phyloP scores from a whole-genome alignment of 768 basidiomycete genomes.

The Coprinopsis marcescibilis region DNA sequence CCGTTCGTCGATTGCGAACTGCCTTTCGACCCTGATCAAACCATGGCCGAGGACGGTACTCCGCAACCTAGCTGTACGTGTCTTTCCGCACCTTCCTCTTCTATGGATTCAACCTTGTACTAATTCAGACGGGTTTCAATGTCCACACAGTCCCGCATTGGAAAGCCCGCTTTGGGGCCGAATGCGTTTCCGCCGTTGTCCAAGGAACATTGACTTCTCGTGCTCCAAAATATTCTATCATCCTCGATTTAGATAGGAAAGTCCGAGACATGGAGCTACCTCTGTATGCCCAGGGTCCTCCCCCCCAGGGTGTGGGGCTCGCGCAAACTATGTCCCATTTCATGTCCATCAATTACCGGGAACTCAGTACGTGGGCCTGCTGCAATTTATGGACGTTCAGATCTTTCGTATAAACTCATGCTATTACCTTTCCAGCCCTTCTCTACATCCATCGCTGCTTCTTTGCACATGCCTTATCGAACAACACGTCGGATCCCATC shows the following conservation, averaged over 20 bases:
- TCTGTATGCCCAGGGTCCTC: slow-evolving; percentile 47
- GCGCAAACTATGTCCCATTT: slow-evolving; percentile 65
- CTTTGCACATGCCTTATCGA: slow-evolving; percentile 67
- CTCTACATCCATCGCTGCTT: slow-evolving; percentile 72
- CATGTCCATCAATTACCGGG: slow-evolving; percentile 71
- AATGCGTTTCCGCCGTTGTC: slow-evolving; percentile 63
- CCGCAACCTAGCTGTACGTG: slow-evolving; percentile 54
- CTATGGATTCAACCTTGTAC: neutral
- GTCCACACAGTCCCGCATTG: slow-evolving; percentile 50
- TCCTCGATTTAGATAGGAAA: slow-evolving; percentile 61
- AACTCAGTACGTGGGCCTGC: slow-evolving; percentile 45
- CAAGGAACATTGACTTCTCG: slow-evolving; percentile 62
- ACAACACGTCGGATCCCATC: slow-evolving; percentile 61
- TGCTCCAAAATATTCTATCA: slow-evolving; percentile 55
- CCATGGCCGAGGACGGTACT: slow-evolving; percentile 52
- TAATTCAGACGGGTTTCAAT: neutral
- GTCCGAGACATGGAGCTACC: slow-evolving; percentile 66
- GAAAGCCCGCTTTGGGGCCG: slow-evolving; percentile 64
- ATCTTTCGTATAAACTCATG: neutral
- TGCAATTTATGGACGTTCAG: neutral
- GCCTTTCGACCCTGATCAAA: slow-evolving; percentile 54
- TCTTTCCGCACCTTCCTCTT: neutral
- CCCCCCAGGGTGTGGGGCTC: slow-evolving; percentile 45
- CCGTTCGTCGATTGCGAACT: slow-evolving; percentile 71
- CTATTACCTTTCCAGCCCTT: slow-evolving; percentile 38